These are phyloP conservation scores for Aspergillus fumigatus DNA, from an alignment of 2,329 filamentous ascomycete species.

Conservation along the genomic window DNA sequence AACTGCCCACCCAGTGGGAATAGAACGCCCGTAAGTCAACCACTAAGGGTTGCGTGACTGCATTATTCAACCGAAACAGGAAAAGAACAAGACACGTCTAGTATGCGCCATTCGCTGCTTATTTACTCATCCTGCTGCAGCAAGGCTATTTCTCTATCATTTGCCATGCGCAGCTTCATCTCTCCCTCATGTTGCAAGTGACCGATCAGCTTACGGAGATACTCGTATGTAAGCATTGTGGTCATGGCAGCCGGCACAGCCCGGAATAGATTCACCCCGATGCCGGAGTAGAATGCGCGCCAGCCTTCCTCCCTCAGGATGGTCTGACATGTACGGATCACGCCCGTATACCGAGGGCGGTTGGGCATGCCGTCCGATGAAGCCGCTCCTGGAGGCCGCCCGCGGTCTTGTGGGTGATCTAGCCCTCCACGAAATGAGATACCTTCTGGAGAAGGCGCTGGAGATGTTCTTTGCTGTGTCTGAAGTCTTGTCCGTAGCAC, in stretches of 20 bases:
- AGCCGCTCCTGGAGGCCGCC: constrained; percentile 38
- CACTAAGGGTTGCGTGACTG: neutral
- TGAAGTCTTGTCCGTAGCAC: constrained; percentile 90
- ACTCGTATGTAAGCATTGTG: constrained; percentile 96
- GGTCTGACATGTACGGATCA: constrained; percentile 74
- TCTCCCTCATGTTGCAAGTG: constrained; percentile 51
- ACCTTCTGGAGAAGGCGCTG: constrained; percentile 45
- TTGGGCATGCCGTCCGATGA: constrained; percentile 57
- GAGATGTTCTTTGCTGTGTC: constrained; percentile 72
- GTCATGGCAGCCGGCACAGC: constrained; percentile 94
- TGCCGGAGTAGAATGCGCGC: constrained; percentile 93
- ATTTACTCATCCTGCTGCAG: constrained; percentile 14
- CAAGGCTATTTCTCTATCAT: constrained; percentile 15
- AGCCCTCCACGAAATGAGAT: constrained; percentile 44
- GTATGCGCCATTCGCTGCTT: neutral
- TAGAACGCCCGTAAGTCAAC: neutral
- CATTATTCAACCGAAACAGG: neutral
- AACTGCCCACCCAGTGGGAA: neutral
- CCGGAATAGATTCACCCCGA: constrained; percentile 96
- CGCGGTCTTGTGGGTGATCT: constrained; percentile 40
- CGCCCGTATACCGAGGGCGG: constrained; percentile 63
- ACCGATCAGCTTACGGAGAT: constrained; percentile 53
- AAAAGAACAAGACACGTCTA: neutral
- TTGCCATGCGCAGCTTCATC: constrained; percentile 21
- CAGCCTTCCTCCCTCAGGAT: constrained; percentile 91